Evolutionary conservation across 1,284 basidiomycete genomes (phyloP).

Genomic region (Apiotrichum siamense): DNA sequence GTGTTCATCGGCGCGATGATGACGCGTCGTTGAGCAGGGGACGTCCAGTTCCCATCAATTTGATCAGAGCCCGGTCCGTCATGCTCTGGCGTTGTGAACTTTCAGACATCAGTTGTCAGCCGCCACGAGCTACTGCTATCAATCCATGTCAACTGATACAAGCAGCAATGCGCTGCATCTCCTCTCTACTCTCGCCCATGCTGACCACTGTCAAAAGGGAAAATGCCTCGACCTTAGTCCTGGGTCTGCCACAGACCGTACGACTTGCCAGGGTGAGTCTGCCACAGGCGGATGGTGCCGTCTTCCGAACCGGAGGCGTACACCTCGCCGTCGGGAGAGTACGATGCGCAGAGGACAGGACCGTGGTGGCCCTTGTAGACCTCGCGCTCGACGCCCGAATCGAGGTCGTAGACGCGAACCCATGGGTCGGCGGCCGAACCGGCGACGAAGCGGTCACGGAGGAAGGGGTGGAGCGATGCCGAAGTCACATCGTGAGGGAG

Average conservation of each 20-base stretch:
- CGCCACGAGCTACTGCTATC: background rate
- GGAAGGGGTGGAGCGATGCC: constrained; percentile 82
- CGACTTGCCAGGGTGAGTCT: constrained; percentile 83
- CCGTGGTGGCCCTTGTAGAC: constrained; percentile 97
- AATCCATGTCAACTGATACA: constrained; percentile 5
- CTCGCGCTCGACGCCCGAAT: constrained; percentile 78
- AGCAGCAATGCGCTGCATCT: background rate
- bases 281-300: constrained; percentile 88
- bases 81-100: background rate
- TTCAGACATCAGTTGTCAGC: background rate
- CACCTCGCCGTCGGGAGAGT: constrained; percentile 95
- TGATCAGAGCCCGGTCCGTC: too few species aligned
- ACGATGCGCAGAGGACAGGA: constrained; percentile 88
- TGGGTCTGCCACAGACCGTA: constrained; percentile 82
- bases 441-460: constrained; percentile 84
- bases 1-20: too few species aligned
- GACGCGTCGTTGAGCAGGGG: too few species aligned
- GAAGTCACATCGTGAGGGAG: constrained; percentile 80
- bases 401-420: constrained; percentile 86
- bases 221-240: too few species aligned
- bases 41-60: too few species aligned
- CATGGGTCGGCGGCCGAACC: constrained; percentile 89
- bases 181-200: background rate
- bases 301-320: constrained; percentile 86
- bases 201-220: too few species aligned